Conservation (phyloP, 2,329 filamentous ascomycete genomes). For the Hymenoscyphus repandus region DNA sequence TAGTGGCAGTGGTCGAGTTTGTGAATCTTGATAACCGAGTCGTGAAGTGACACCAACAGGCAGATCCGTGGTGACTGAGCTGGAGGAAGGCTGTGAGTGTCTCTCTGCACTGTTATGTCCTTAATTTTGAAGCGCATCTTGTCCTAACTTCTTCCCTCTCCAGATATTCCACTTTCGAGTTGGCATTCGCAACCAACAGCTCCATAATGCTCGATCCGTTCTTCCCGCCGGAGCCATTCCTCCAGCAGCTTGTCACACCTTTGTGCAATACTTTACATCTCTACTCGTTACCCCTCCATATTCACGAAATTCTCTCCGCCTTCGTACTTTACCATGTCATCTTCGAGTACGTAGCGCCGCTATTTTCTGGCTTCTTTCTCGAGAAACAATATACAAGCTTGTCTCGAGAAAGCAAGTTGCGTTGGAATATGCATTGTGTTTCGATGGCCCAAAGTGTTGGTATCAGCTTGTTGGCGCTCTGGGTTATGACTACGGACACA, state of each 20-base stretch:
- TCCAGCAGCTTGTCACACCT: conserved; percentile 49
- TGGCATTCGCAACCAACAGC: too few relatives aligned
- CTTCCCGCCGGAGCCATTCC: conserved; percentile 46
- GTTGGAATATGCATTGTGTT: conserved; percentile 81
- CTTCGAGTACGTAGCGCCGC: conserved; percentile 60
- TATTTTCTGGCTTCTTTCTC: conserved; percentile 55
- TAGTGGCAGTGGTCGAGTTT: too few relatives aligned
- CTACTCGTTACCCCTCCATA: conserved; percentile 64
- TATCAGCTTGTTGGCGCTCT: conserved; percentile 67
- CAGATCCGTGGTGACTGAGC: too few relatives aligned
- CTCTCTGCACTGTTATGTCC: too few relatives aligned
- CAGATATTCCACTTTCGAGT: too few relatives aligned
- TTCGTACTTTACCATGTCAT: conserved; percentile 63
- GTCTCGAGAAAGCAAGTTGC: conserved; percentile 56
- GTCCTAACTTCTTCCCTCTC: too few relatives aligned
- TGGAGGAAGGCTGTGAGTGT: too few relatives aligned
- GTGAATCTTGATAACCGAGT: too few relatives aligned
- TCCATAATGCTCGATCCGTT: conserved; percentile 67
- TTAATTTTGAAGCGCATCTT: too few relatives aligned
- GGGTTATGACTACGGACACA: conserved; percentile 60
- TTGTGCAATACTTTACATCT: conserved; percentile 56
- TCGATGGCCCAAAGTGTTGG: conserved; percentile 68
- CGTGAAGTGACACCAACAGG: too few relatives aligned
- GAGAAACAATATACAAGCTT: conserved; percentile 53
- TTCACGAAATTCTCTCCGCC: conserved; percentile 67